Percentiles rank a stretch among this genome's conserved stretches.
phyloP scores from a whole-genome alignment of 1,284 basidiomycete genomes.

The Agaricales sp. region DNA sequence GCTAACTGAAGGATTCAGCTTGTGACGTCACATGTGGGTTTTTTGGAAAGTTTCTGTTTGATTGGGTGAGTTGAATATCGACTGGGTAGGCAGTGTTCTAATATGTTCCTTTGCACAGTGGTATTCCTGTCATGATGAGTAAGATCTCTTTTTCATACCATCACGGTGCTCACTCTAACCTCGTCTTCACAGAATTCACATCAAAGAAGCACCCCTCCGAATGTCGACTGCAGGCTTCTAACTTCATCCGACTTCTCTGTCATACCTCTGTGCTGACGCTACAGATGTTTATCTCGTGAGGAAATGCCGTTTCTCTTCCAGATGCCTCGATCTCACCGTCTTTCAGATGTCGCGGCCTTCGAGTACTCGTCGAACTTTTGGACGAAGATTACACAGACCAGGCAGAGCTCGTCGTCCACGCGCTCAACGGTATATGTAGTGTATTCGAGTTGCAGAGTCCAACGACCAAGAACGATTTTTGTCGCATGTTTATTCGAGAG shows the following conservation, averaged over 20 bases:
- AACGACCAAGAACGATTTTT: conserved; percentile 96
- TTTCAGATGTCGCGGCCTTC: conserved; percentile 80
- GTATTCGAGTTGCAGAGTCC: conserved; percentile 94
- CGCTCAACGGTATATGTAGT: conserved; percentile 87
- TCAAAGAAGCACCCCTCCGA: conserved; percentile 92
- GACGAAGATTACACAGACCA: conserved; percentile 93
- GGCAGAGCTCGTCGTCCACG: conserved; percentile 86
- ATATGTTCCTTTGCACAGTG: conserved; percentile 30
- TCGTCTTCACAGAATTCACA: conserved; percentile 56
- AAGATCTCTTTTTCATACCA: conserved; percentile 16
- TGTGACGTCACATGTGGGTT: conserved; percentile 75
- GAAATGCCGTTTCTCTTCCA: conserved; percentile 11
- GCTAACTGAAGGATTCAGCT: conserved; percentile 41
- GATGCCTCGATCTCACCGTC: conserved; percentile 7
- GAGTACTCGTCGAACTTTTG: conserved; percentile 88
- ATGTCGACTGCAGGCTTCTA: conserved; percentile 89
- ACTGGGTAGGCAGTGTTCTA: conserved; percentile 4
- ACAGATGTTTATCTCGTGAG: conserved; percentile 96
- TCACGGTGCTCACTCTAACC: conserved; percentile 8
- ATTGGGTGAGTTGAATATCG: conserved; percentile 53
- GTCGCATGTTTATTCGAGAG: conserved; percentile 95
- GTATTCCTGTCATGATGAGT: conserved; percentile 91
- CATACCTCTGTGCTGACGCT: conserved; percentile 89
- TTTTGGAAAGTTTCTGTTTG: conserved; percentile 91
- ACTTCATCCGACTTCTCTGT: conserved; percentile 88